Evolutionary conservation across 1,284 basidiomycete species (phyloP), one percentile per base, ranked within the genome.

Genomic region (Filobasidium uniguttulatum): DNA sequence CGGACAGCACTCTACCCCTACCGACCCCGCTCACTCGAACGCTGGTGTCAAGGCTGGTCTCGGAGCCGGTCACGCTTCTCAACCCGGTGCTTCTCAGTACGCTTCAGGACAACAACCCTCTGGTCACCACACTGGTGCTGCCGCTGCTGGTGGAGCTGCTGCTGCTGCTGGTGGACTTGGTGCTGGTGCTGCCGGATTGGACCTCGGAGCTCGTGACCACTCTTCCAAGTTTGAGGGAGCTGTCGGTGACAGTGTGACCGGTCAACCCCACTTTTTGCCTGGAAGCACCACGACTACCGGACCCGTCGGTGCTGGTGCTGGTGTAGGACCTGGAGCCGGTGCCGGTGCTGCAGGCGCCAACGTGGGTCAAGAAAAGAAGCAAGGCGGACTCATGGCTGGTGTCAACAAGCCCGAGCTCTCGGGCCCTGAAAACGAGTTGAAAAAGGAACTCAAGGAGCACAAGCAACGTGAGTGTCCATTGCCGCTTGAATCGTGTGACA

Each of bases 371-470:
- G n/a, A n/a, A 19, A 12, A 9, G 36, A 12, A 12, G 36, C 19
- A 9, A 19, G 12, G 9, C 9, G 20, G 10, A n/a, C n/a, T n/a
- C n/a, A n/a, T n/a, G n/a, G 48, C 43, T 19, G 52, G 44, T 28
- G 30, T 36, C 41, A 19, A 26, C 29, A 28, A 34, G 3, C 15
- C 14, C 23, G 34, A 20, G 33, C 19, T 34, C 12, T 15, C n/a
- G 14, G 46, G 35, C 3, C 15, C 41, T 44, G 41, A 14, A n/a
- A 43, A 37, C 31, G 33, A 44, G 33, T 36, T 44, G 26, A 55
- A 55, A 50, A 40, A 55, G 44, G 54, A 55, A 17, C 28, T 55
- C 17, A 49, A 52, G 44, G 46, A 52, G 12, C 46, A 55, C 50
- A 29, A 55, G 43, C 20, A 30, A n/a, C 37, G 53, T 54, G 44